These are phyloP conservation scores for Penicillium desertorum DNA, from an alignment of 495 filamentous ascomycete genomes.

Conservation along the genomic window DNA sequence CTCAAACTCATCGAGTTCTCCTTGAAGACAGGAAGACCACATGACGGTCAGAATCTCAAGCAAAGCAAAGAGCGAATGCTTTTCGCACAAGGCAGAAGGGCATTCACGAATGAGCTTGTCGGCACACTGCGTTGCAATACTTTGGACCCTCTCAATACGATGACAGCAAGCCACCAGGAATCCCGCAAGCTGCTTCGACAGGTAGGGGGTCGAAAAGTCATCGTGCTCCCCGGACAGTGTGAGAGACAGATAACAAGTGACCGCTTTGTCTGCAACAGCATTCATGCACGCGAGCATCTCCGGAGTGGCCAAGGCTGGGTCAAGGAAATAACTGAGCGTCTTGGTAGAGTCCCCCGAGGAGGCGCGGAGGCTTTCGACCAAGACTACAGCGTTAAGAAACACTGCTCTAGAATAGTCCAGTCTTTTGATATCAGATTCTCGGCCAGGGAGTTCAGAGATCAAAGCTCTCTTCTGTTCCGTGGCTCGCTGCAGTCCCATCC, in stretches of 20 bases:
- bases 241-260: conserved; percentile 70
- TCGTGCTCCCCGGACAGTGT: conserved; percentile 68
- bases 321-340: conserved; percentile 84
- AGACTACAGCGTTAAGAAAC: conserved; percentile 81
- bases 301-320: conserved; percentile 75
- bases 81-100: conserved; percentile 87
- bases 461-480: conserved; percentile 77
- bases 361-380: conserved; percentile 82
- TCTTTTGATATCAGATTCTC: conserved; percentile 71
- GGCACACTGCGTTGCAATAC: conserved; percentile 74
- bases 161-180: conserved; percentile 90
- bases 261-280: conserved; percentile 70
- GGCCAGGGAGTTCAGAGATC: conserved; percentile 65
- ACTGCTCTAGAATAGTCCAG: conserved; percentile 85
- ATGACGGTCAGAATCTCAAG: conserved; percentile 88
- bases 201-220: conserved; percentile 75
- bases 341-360: conserved; percentile 83
- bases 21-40: conserved; percentile 92
- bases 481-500: conserved; percentile 71
- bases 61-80: conserved; percentile 83
- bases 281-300: conserved; percentile 86
- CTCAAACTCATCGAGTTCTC: conserved; percentile 90
- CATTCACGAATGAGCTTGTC: conserved; percentile 80
- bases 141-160: conserved; percentile 83
- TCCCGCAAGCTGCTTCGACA: conserved; percentile 80